Percentiles rank a stretch among this genome's conserved stretches.
phyloP scores from a whole-genome alignment of 768 basidiomycete species.

The Agaricus blazei region DNA sequence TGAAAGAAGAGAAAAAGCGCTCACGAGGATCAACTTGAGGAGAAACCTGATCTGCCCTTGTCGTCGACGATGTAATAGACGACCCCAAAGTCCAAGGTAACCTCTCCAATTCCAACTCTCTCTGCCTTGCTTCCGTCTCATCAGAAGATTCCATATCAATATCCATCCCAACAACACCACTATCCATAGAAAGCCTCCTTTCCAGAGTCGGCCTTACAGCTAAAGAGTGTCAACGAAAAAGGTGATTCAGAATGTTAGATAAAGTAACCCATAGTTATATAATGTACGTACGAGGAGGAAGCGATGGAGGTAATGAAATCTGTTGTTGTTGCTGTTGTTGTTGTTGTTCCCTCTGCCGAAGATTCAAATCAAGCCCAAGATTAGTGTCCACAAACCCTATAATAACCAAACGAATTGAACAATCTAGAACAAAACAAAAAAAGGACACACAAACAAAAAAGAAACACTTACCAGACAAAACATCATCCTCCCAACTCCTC shows the following conservation, averaged over 20 bases:
- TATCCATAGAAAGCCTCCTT: background rate
- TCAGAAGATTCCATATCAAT: slow-evolving; percentile 7
- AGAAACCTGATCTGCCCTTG: background rate
- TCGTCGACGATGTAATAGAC: background rate
- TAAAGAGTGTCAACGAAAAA: background rate
- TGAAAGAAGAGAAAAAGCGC: background rate
- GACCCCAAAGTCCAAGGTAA: slow-evolving; percentile 7
- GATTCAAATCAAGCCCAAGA: background rate
- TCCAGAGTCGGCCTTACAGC: background rate
- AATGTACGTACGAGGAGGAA: background rate
- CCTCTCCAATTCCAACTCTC: slow-evolving; percentile 8
- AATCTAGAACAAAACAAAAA: background rate
- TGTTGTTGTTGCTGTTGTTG: background rate
- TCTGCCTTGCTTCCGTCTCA: slow-evolving; percentile 3
- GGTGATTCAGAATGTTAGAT: background rate
- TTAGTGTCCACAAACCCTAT: background rate
- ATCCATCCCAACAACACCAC: background rate
- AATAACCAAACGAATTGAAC: background rate
- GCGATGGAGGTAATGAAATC: background rate
- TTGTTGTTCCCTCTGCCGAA: background rate
- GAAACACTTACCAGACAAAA: slow-evolving; percentile 3
- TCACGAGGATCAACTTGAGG: background rate
- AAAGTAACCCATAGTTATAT: background rate
- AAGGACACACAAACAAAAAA: background rate
- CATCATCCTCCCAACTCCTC: slow-evolving; percentile 8